Evolutionary conservation across 768 basidiomycete genomes (phyloP).

Genomic region (Lactarius evosmus): DNA sequence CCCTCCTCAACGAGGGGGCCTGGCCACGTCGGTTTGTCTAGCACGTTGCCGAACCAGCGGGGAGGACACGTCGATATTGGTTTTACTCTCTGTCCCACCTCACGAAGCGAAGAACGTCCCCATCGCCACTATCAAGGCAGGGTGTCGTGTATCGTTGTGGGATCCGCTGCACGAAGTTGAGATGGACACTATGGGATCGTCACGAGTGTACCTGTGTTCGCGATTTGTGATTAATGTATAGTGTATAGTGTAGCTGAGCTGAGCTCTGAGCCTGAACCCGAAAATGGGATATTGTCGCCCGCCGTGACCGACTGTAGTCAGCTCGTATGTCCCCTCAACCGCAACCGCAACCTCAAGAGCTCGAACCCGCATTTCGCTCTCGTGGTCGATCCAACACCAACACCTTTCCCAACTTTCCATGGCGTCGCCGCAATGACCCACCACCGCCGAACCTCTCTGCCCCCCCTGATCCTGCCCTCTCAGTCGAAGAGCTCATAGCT

Average conservation of each 20-base stretch:
- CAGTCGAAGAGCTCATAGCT: conserved; percentile 48
- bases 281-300: neutral
- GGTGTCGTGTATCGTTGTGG: conserved; percentile 5
- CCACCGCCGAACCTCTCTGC: conserved; percentile 24
- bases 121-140: neutral
- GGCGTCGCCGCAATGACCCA: conserved; percentile 35
- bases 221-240: conserved; percentile 13
- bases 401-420: conserved; percentile 40
- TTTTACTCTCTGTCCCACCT: conserved; percentile 14
- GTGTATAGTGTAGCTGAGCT: neutral
- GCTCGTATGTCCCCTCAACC: conserved; percentile 29
- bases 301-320: too few species aligned
- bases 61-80: neutral
- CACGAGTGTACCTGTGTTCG: conserved; percentile 11
- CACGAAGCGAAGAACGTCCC: conserved; percentile 1
- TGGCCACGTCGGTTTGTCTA: conserved; percentile 12
- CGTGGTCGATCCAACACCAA: conserved; percentile 45
- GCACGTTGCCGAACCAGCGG: conserved; percentile 4
- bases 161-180: neutral
- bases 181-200: neutral
- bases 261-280: too few species aligned
- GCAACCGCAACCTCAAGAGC: conserved; percentile 34
- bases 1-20: conserved; percentile 14
- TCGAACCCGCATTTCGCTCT: conserved; percentile 32
- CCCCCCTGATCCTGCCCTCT: conserved; percentile 32